These are phyloP conservation scores for Ophiocordyceps camponoti-saundersi DNA, from an alignment of 2,329 filamentous ascomycete genomes.

Conservation along the genomic window DNA sequence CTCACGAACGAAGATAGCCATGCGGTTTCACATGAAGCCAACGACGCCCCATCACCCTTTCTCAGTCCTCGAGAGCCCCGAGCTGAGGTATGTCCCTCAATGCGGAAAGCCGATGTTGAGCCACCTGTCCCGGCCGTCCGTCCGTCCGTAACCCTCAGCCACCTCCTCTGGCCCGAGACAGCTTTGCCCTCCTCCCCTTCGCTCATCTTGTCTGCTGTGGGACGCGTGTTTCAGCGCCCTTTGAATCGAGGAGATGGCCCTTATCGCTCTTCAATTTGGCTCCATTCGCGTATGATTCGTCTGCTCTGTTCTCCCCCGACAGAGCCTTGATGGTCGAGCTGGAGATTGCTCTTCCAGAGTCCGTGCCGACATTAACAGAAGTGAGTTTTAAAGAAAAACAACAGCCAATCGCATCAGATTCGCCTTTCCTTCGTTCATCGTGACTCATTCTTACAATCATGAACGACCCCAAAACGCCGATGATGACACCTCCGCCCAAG, in stretches of 20 bases:
- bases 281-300: not conserved
- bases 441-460: not conserved
- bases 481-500: not conserved
- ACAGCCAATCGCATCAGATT: not conserved
- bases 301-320: not conserved
- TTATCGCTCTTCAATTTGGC: not conserved
- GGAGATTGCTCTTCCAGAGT: not conserved
- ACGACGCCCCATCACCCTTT: too few species aligned
- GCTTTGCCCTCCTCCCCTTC: not conserved
- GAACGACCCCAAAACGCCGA: not conserved
- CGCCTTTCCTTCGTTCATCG: not conserved
- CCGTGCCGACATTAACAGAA: not conserved
- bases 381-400: not conserved
- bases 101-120: too few species aligned
- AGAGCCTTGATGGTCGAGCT: not conserved
- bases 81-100: too few species aligned
- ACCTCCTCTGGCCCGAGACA: not conserved
- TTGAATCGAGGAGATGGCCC: not conserved
- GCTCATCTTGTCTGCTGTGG: not conserved
- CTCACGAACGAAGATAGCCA: too few species aligned
- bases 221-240: not conserved
- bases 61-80: too few species aligned
- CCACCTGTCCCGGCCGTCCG: too few species aligned
- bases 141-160: too few species aligned
- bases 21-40: too few species aligned